A percentile compares a stretch with the other conserved stretches of the same genome.
Evolutionary conservation across 1,139 yeast species (phyloP).

Genomic region (Yamadazyma conglobata): DNA sequence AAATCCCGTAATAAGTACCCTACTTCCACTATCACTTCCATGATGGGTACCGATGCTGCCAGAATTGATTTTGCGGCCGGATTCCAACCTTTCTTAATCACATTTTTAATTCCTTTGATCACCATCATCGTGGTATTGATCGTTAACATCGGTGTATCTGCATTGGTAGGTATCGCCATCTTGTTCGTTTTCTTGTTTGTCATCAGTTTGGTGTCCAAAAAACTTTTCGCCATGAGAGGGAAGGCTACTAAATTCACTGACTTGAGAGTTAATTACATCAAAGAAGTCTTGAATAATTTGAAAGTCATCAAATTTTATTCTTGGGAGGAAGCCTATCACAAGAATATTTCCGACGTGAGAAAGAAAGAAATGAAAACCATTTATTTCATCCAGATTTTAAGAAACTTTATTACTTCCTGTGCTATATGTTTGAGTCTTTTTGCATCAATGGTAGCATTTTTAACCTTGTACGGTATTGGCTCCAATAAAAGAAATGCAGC

Average conservation of each 20-base stretch:
- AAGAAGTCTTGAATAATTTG: constrained; percentile 34
- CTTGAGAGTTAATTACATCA: constrained; percentile 29
- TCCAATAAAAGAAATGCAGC: constrained; percentile 52
- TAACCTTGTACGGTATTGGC: constrained; percentile 56
- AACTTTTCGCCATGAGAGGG: constrained; percentile 24
- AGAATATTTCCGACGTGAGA: constrained; percentile 46
- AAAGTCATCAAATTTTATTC: constrained; percentile 43
- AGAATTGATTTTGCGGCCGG: constrained; percentile 35
- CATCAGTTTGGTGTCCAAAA: constrained; percentile 20
- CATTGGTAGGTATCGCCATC: constrained; percentile 33
- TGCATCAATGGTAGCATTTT: constrained; percentile 70
- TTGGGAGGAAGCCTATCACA: constrained; percentile 68
- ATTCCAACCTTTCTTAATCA: constrained; percentile 27
- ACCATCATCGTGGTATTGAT: constrained; percentile 30
- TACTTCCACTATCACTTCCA: constrained; percentile 61
- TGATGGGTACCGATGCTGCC: constrained; percentile 37
- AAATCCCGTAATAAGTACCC: constrained; percentile 58
- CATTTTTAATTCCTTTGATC: constrained; percentile 27
- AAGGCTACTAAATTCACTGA: constrained; percentile 31
- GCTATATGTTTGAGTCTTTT: constrained; percentile 59
- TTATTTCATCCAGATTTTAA: constrained; percentile 47
- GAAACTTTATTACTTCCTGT: constrained; percentile 57
- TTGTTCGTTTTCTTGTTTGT: constrained; percentile 23
- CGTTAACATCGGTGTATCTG: constrained; percentile 31
- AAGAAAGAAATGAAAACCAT: constrained; percentile 47